Evolutionary conservation across 805 yeast species (phyloP).

Genomic region (Saturnispora galanensis): DNA sequence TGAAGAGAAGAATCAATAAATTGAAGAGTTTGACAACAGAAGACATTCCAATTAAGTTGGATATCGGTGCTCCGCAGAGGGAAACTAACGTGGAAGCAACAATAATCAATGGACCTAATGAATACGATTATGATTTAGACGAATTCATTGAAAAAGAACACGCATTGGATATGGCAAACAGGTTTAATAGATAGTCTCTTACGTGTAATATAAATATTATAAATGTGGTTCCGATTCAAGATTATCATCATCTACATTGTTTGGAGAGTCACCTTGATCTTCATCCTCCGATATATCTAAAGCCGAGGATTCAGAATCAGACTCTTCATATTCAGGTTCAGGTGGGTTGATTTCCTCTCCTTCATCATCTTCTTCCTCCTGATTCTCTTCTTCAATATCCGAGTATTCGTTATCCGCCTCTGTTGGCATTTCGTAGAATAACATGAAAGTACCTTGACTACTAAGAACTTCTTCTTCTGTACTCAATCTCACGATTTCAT

Average conservation of each 20-base stretch:
- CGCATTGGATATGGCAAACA: conserved; percentile 16
- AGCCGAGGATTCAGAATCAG: not conserved
- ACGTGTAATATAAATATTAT: not conserved
- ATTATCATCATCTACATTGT: not conserved
- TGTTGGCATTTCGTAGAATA: conserved; percentile 60
- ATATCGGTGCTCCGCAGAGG: conserved; percentile 13
- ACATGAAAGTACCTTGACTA: conserved; percentile 85
- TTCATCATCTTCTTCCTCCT: conserved; percentile 10
- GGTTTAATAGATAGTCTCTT: not conserved
- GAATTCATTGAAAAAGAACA: conserved; percentile 33
- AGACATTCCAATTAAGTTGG: conserved; percentile 24
- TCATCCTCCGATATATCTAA: conserved; percentile 6
- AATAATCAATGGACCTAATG: conserved; percentile 30
- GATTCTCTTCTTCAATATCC: conserved; percentile 19
- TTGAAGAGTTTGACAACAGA: conserved; percentile 11
- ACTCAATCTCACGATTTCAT: conserved; percentile 75
- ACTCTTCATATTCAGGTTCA: conserved; percentile 7
- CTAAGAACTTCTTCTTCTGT: conserved; percentile 70
- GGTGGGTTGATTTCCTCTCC: conserved; percentile 10
- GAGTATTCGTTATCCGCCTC: conserved; percentile 29
- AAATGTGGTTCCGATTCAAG: too few species aligned
- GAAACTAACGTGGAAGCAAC: not conserved
- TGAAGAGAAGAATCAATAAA: conserved; percentile 5
- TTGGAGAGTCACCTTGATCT: conserved; percentile 3
- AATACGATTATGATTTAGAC: conserved; percentile 38